Conservation (phyloP, 108 stramenopile genomes). For the Cafeteria roenbergensis region DNA sequence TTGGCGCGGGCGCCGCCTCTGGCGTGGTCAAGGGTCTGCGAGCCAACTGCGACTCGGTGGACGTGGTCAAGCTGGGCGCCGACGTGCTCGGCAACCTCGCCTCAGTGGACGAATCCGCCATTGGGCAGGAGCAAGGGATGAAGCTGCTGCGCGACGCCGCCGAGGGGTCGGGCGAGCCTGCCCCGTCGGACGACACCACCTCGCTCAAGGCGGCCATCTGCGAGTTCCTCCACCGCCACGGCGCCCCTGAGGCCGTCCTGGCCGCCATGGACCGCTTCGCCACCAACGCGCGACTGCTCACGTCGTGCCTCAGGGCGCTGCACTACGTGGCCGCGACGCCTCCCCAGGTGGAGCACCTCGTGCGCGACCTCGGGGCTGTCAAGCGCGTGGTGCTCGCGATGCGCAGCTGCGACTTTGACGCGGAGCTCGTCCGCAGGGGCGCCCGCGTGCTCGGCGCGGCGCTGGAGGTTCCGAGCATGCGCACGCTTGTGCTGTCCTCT, state of each 20-base stretch:
- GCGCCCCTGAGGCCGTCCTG: background rate
- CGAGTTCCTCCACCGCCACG: background rate
- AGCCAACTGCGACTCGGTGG: background rate
- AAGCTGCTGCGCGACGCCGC: background rate
- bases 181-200: background rate
- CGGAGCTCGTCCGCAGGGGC: slow-evolving; percentile 1
- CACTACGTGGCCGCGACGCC: background rate
- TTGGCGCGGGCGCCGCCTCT: slow-evolving; percentile 10
- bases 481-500: background rate
- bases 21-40: slow-evolving; percentile 18
- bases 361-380: background rate
- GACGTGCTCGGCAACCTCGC: slow-evolving; percentile 25
- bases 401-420: background rate
- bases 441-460: slow-evolving; percentile 2
- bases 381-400: background rate
- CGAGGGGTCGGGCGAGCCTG: background rate
- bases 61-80: slow-evolving; percentile 16
- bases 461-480: background rate
- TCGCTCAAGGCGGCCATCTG: background rate
- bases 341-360: background rate
- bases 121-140: too few relatives aligned
- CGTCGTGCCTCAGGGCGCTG: slow-evolving; percentile 1
- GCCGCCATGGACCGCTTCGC: background rate
- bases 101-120: slow-evolving; percentile 10
- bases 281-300: background rate